Conservation (phyloP, 345 rosid species). For the Brassica nigra region DNA sequence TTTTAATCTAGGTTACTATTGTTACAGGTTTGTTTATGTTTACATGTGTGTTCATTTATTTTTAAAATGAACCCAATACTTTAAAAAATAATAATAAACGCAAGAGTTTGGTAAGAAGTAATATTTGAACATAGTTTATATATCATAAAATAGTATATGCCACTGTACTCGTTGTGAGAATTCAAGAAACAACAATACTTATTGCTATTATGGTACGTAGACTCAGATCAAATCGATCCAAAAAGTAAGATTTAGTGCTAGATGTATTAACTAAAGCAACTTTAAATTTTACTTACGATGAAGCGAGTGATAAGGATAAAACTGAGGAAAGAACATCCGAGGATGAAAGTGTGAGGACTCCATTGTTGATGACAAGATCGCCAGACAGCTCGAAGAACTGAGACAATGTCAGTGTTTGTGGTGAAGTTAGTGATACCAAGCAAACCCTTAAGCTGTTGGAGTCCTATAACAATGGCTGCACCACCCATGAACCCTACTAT, state of each 20-base stretch:
- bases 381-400: constrained; percentile 72
- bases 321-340: constrained; percentile 40
- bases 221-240: neutral
- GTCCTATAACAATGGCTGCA: constrained; percentile 90
- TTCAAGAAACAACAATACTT: neutral
- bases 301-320: constrained; percentile 62
- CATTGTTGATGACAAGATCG: constrained; percentile 67
- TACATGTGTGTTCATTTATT: neutral
- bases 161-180: neutral
- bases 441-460: constrained; percentile 87
- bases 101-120: neutral
- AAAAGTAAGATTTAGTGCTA: neutral
- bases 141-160: neutral
- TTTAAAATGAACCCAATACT: neutral
- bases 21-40: neutral
- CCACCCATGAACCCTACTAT: constrained; percentile 95
- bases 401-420: constrained; percentile 72
- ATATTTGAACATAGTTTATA: neutral
- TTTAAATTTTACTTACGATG: constrained; percentile 50
- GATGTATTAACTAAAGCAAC: neutral
- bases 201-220: neutral
- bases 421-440: constrained; percentile 76
- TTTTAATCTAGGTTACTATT: neutral
- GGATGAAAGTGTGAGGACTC: constrained; percentile 36
- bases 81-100: neutral